Evolutionary conservation across 495 filamentous ascomycete species (phyloP).

Genomic region (Aspergillus asperescens): DNA sequence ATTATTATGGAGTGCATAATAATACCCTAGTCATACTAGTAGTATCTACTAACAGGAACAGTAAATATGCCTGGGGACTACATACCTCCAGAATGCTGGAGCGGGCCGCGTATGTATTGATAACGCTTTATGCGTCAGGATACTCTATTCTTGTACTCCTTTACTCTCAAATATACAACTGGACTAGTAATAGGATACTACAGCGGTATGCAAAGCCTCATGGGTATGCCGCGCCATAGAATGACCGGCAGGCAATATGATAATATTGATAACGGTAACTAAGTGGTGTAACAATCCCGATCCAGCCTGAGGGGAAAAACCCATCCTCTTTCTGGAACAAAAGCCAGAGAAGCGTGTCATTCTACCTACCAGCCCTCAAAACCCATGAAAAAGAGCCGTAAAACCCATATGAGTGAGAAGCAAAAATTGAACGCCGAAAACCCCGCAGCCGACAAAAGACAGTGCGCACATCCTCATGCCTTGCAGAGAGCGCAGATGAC

Average conservation of each 20-base stretch:
- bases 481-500: conserved; percentile 27
- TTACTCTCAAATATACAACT: too few species aligned
- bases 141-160: too few species aligned
- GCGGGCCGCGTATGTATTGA: too few species aligned
- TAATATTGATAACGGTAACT: conserved; percentile 25
- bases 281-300: conserved; percentile 18
- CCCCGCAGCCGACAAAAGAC: conserved; percentile 42
- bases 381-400: conserved; percentile 28
- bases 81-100: too few species aligned
- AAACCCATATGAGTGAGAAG: conserved; percentile 27
- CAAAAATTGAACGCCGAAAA: conserved; percentile 38
- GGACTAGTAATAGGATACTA: too few species aligned
- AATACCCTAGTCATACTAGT: too few species aligned
- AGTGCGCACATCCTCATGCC: conserved; percentile 38
- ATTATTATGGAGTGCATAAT: too few species aligned
- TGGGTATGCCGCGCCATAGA: conserved; percentile 19
- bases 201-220: too few species aligned
- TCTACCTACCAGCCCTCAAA: conserved; percentile 24
- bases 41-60: too few species aligned
- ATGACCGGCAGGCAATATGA: conserved; percentile 21
- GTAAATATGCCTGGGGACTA: too few species aligned
- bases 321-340: conserved; percentile 21
- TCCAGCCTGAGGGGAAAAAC: conserved; percentile 20
- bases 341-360: conserved; percentile 16
- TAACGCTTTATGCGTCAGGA: too few species aligned